Evolutionary conservation across 768 basidiomycete species (phyloP).

Genomic region (Clathrus columnatus): DNA sequence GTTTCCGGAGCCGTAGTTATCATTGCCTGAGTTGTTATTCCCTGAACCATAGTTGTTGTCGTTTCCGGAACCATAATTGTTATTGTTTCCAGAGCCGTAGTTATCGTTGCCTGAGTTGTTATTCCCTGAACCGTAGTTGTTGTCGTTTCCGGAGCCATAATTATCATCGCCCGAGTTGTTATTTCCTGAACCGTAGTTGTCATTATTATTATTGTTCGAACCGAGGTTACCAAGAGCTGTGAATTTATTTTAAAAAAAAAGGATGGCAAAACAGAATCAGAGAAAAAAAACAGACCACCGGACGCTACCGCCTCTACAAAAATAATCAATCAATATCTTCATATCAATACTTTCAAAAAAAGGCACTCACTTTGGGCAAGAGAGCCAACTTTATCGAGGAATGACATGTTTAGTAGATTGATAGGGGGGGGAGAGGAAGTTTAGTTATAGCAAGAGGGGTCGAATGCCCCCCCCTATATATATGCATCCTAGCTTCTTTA

Average conservation of each 20-base stretch:
- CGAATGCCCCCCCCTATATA: background rate
- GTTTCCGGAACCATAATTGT: background rate
- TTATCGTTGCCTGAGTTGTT: background rate
- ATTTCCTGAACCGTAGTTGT: background rate
- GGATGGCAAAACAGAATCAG: too few species aligned
- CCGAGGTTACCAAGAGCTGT: too few species aligned
- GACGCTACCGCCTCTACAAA: background rate
- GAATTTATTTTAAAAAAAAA: too few species aligned
- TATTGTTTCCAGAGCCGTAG: background rate
- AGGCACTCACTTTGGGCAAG: background rate
- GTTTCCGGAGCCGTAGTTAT: background rate
- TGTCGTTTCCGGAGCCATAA: constrained; percentile 1
- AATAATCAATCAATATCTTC: background rate
- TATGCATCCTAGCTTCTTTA: background rate
- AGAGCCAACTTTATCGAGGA: background rate
- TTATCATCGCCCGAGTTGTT: background rate
- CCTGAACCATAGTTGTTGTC: constrained; percentile 1
- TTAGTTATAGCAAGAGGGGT: background rate
- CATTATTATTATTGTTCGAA: background rate
- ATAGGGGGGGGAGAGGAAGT: background rate
- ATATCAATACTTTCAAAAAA: background rate
- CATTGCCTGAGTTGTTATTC: background rate
- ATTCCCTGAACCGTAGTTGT: background rate
- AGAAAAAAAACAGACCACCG: background rate
- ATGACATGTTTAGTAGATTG: background rate